phyloP scores from a whole-genome alignment of 768 basidiomycete genomes.

The Phanerodontia chrysosporium region DNA sequence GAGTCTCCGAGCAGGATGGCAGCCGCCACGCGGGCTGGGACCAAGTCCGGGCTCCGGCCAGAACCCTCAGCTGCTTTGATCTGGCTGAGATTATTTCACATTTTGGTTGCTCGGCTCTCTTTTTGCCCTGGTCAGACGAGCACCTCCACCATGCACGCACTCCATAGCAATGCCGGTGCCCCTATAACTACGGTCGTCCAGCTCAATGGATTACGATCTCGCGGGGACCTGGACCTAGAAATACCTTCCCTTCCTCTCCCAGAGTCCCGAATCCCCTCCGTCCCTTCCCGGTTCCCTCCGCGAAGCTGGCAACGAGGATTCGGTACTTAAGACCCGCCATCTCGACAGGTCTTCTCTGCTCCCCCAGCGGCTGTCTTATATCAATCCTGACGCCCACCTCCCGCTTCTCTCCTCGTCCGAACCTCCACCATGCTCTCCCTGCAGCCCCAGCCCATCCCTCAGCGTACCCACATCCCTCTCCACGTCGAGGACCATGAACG shows the following conservation, averaged over 20 bases:
- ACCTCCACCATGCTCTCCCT: slow-evolving; percentile 28
- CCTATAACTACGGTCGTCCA: neutral
- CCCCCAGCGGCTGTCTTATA: slow-evolving; percentile 15
- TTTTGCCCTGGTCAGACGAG: slow-evolving; percentile 7
- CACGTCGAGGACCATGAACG: slow-evolving; percentile 20
- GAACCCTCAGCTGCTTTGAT: slow-evolving; percentile 7
- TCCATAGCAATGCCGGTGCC: neutral
- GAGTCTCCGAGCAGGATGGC: too few relatives aligned
- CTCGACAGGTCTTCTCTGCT: slow-evolving; percentile 9
- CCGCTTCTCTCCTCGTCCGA: slow-evolving; percentile 4
- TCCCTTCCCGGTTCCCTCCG: slow-evolving; percentile 24
- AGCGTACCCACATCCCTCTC: slow-evolving; percentile 21
- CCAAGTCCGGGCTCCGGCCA: slow-evolving; percentile 7
- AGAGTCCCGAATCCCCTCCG: slow-evolving; percentile 12
- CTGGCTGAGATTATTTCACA: slow-evolving; percentile 3
- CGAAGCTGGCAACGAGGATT: slow-evolving; percentile 25
- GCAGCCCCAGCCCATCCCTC: slow-evolving; percentile 18
- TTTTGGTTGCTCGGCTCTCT: neutral
- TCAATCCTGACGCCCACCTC: slow-evolving; percentile 11
- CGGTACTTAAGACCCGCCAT: slow-evolving; percentile 13
- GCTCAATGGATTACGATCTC: neutral
- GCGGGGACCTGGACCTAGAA: slow-evolving; percentile 1
- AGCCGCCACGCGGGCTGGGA: too few relatives aligned
- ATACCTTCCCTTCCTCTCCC: neutral
- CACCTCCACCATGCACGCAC: neutral